Percentiles rank a stretch among this genome's conserved stretches.
phyloP scores from a whole-genome alignment of 2,329 filamentous ascomycete genomes.

The Cladosporium oxysporum region DNA sequence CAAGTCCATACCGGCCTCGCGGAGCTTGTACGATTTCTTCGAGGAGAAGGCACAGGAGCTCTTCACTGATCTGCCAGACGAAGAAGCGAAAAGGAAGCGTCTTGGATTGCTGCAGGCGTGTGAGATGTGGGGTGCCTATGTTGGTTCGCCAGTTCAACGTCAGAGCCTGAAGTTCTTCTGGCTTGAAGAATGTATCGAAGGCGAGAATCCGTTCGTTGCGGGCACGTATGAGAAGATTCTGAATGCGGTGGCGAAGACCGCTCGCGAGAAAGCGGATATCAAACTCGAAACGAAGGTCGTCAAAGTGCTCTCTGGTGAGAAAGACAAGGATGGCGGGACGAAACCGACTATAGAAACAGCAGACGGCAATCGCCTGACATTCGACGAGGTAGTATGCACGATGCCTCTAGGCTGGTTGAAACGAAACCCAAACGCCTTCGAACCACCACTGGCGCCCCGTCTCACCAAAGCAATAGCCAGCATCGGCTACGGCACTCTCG shows the following conservation, averaged over 20 bases:
- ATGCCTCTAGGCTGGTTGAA: slow-evolving; percentile 70
- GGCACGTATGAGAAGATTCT: slow-evolving; percentile 63
- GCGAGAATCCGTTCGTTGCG: slow-evolving; percentile 64
- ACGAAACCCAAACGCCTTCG: slow-evolving; percentile 58
- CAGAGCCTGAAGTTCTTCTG: slow-evolving; percentile 77
- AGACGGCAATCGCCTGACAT: slow-evolving; percentile 50
- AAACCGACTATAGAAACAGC: slow-evolving; percentile 54
- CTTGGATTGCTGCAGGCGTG: slow-evolving; percentile 55
- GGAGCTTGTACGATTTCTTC: slow-evolving; percentile 61
- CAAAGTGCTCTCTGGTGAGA: slow-evolving; percentile 38
- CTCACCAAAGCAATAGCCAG: slow-evolving; percentile 63
- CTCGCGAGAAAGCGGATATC: slow-evolving; percentile 57
- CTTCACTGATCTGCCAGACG: slow-evolving; percentile 39
- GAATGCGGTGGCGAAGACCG: slow-evolving; percentile 60
- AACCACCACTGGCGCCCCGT: slow-evolving; percentile 59
- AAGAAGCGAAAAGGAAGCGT: slow-evolving; percentile 49
- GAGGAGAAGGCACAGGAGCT: slow-evolving; percentile 49
- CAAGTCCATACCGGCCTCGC: slow-evolving; percentile 52
- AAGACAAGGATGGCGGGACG: slow-evolving; percentile 20
- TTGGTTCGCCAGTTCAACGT: slow-evolving; percentile 63
- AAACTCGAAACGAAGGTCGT: slow-evolving; percentile 51
- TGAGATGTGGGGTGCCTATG: slow-evolving; percentile 70
- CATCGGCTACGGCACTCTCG: slow-evolving; percentile 69
- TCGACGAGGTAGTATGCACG: slow-evolving; percentile 70
- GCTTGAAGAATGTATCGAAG: slow-evolving; percentile 76